Evolutionary conservation across 2,329 filamentous ascomycete genomes (phyloP).

Genomic region (Talaromyces piceae): DNA sequence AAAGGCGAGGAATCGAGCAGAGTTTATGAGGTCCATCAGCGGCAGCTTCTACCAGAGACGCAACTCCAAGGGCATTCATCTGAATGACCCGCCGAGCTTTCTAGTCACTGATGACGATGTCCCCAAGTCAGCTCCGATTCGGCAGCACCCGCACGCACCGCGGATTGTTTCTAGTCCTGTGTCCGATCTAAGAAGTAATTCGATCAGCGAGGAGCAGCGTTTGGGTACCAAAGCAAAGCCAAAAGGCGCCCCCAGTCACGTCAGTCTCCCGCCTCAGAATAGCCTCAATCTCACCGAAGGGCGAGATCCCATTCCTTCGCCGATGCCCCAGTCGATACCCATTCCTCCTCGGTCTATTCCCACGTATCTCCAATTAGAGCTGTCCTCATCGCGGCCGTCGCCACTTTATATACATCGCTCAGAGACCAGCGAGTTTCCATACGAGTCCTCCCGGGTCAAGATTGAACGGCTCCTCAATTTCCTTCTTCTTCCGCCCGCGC

Average conservation of each 20-base stretch:
- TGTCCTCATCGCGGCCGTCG: constrained; percentile 54
- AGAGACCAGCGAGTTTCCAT: constrained; percentile 57
- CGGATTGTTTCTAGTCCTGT: constrained; percentile 27
- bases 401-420: constrained; percentile 57
- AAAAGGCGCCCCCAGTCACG: constrained; percentile 22
- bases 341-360: constrained; percentile 57
- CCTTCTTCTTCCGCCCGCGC: constrained; percentile 66
- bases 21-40: constrained; percentile 16
- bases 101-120: constrained; percentile 15
- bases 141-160: constrained; percentile 25
- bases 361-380: constrained; percentile 59
- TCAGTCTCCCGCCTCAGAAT: constrained; percentile 26
- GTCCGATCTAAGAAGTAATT: constrained; percentile 22
- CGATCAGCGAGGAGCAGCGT: constrained; percentile 24
- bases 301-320: constrained; percentile 33
- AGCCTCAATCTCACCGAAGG: constrained; percentile 18
- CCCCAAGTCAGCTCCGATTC: constrained; percentile 16
- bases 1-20: constrained; percentile 14
- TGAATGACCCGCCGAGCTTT: constrained; percentile 20
- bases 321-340: constrained; percentile 48
- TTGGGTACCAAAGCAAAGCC: constrained; percentile 25
- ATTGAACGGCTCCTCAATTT: constrained; percentile 89
- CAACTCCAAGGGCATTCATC: constrained; percentile 9
- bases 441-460: constrained; percentile 88
- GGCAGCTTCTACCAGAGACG: constrained; percentile 9